Evolutionary conservation across 2,329 filamentous ascomycete genomes (phyloP), one percentile per base, ranked within the genome.

Genomic region (Pestalotiopsis fici): DNA sequence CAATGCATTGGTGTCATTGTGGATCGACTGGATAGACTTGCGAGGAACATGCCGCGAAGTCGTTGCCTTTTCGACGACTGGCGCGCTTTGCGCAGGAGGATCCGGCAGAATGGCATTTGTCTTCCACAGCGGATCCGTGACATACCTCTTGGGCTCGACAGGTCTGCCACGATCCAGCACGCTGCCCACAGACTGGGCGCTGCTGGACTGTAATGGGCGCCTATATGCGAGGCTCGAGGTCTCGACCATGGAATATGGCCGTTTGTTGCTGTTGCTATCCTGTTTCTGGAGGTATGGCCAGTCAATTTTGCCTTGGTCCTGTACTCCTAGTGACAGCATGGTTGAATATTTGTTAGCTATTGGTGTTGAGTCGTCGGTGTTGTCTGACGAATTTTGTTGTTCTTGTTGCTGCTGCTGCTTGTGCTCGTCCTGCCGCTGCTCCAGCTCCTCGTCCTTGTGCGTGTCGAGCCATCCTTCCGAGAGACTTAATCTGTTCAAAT

Each of bases 131-230:
- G 63, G 66, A 39, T 66, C 65, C n/a, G 67, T 63, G 12, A 64
- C 57, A 23, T 66, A 50, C 37, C 61, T 63, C 27, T 59, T 66
- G 35, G 69, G 43, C 35, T 70, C 69, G 21, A 70, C 27, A 13
- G 69, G 69, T 31, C 69, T 62, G 6, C 69, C 69, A 54, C 69
- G 69, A 43, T 70, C 65, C 43, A 70, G 50, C n/a, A 70, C 65
- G 64, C 67, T 69, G n/a, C 60, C 61, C 39, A 27, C 28, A 21
- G 64, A 21, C 23, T 61, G 55, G 47, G 35, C 43, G 21, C 43
- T 47, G 39, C 27, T 56, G 54, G 43, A 35, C 60, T 28, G 67
- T 43, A 35, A 39, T 21, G 21, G 21, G 59, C 61, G 65, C 18
- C n/a, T n/a, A 35, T 66, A 55, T 18, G 64, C 39, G 59, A 39